Evolutionary conservation across 345 rosid genomes (phyloP).

Genomic region (Hibiscus syriacus): DNA sequence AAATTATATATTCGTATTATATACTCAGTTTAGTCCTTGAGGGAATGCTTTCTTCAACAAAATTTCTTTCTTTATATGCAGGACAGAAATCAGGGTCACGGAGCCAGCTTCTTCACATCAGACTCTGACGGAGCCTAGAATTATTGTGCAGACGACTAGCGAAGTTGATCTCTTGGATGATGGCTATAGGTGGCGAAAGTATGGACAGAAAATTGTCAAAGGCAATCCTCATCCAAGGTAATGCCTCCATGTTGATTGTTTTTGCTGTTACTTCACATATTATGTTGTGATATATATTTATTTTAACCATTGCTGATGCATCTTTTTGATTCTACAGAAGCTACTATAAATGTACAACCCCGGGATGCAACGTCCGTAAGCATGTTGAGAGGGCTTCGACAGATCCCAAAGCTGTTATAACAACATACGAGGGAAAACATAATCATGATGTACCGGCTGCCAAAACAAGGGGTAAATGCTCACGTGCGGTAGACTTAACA

Average conservation of each 20-base stretch:
- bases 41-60: background rate
- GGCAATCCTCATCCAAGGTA: constrained; percentile 91
- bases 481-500: too few relatives aligned
- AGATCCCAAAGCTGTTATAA: constrained; percentile 86
- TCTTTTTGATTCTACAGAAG: constrained; percentile 41
- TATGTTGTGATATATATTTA: background rate
- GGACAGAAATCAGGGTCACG: constrained; percentile 44
- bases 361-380: constrained; percentile 75
- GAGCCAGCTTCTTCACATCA: constrained; percentile 48
- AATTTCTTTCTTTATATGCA: constrained; percentile 23
- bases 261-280: background rate
- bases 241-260: background rate
- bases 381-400: constrained; percentile 92
- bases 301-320: background rate
- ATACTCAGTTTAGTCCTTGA: background rate
- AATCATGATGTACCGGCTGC: constrained; percentile 75
- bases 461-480: constrained; percentile 42
- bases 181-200: constrained; percentile 90
- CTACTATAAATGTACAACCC: constrained; percentile 86
- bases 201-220: constrained; percentile 95
- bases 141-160: constrained; percentile 78
- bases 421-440: constrained; percentile 91
- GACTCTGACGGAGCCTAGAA: constrained; percentile 69
- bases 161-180: constrained; percentile 95
- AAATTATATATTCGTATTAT: background rate